A percentile compares a stretch with the other conserved stretches of the same genome.
Conservation (phyloP, 306 rosid genomes). For the Nissolia schottii region DNA sequence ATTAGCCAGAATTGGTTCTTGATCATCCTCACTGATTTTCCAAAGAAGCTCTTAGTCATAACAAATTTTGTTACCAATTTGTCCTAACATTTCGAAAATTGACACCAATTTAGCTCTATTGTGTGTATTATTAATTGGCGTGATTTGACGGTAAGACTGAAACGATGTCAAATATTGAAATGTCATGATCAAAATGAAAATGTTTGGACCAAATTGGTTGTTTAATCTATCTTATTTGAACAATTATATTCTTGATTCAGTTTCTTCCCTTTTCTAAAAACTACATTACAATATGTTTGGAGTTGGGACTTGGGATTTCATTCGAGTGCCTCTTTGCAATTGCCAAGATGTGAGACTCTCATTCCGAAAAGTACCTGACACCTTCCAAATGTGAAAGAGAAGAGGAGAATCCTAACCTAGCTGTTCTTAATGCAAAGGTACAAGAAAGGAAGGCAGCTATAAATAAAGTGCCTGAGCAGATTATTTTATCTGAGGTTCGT, state of each 20-base stretch:
- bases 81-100: too few species aligned
- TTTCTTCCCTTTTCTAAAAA: constrained; percentile 4
- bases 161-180: too few species aligned
- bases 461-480: constrained; percentile 78
- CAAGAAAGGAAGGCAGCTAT: constrained; percentile 69
- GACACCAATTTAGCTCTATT: too few species aligned
- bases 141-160: too few species aligned
- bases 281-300: neutral
- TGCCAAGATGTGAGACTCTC: neutral
- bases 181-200: too few species aligned
- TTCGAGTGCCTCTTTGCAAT: constrained; percentile 1
- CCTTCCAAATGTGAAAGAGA: neutral
- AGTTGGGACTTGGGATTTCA: constrained; percentile 8
- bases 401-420: neutral
- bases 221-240: neutral
- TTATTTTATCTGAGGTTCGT: constrained; percentile 75
- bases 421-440: constrained; percentile 39
- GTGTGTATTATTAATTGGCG: too few species aligned
- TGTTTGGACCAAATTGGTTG: too few species aligned
- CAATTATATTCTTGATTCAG: neutral
- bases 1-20: too few species aligned
- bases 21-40: too few species aligned
- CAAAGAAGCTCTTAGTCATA: too few species aligned
- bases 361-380: constrained; percentile 1
- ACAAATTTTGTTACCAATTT: too few species aligned